These are phyloP conservation scores for Penicilliopsis zonata DNA, from an alignment of 495 filamentous ascomycete genomes.

Conservation along the genomic window DNA sequence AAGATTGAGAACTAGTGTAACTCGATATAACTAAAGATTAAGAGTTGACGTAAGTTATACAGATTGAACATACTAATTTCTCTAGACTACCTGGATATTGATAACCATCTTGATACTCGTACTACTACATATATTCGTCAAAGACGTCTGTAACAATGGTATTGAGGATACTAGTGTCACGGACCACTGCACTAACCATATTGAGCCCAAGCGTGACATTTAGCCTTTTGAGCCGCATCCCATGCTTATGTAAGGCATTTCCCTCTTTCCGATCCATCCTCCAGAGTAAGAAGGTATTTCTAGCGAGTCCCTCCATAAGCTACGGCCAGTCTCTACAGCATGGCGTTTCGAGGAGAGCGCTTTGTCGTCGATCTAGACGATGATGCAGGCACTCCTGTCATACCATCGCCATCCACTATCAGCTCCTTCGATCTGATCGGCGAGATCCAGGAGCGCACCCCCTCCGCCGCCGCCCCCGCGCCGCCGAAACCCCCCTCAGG, in stretches of 20 bases:
- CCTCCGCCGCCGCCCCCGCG: conserved; percentile 42
- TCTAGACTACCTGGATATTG: too few relatives aligned
- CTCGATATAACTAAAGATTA: too few relatives aligned
- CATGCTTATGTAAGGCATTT: too few relatives aligned
- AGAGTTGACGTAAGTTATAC: too few relatives aligned
- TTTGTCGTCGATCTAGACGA: conserved; percentile 44
- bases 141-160: too few relatives aligned
- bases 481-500: conserved; percentile 43
- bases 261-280: conserved; percentile 12
- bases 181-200: too few relatives aligned
- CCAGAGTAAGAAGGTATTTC: conserved; percentile 18
- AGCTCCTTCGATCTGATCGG: conserved; percentile 40
- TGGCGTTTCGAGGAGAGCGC: conserved; percentile 49
- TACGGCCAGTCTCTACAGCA: conserved; percentile 15
- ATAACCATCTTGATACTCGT: too few relatives aligned
- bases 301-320: conserved; percentile 6
- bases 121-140: too few relatives aligned
- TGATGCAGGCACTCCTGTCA: conserved; percentile 7
- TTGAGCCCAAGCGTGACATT: too few relatives aligned
- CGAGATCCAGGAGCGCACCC: conserved; percentile 66
- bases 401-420: conserved; percentile 4
- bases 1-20: too few relatives aligned
- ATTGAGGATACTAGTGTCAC: not conserved
- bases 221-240: conserved; percentile 36
- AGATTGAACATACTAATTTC: too few relatives aligned